These are phyloP conservation scores for Paxillus ammoniavirescens DNA, from an alignment of 768 basidiomycete species.

Conservation along the genomic window DNA sequence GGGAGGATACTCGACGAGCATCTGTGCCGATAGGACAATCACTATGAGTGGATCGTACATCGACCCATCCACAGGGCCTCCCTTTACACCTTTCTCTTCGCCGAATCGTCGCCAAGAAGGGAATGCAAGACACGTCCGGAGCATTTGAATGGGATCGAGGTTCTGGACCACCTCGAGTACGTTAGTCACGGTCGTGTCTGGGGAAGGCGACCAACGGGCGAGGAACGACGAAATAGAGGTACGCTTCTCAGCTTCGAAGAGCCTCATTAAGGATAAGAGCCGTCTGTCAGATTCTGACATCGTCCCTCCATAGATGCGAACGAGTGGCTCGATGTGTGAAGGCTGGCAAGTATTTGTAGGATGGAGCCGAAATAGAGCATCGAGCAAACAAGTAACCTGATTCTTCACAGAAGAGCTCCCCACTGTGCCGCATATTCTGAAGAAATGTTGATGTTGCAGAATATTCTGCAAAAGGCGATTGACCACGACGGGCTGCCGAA, in stretches of 20 bases:
- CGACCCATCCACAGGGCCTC: slow-evolving; percentile 32
- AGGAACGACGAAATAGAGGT: slow-evolving; percentile 65
- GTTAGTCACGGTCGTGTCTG: slow-evolving; percentile 40
- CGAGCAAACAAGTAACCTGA: slow-evolving; percentile 54
- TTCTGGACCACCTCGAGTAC: slow-evolving; percentile 66
- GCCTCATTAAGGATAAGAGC: slow-evolving; percentile 71
- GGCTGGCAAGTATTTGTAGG: slow-evolving; percentile 84
- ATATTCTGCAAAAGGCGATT: slow-evolving; percentile 77
- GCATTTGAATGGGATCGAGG: slow-evolving; percentile 64
- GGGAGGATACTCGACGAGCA: slow-evolving; percentile 59
- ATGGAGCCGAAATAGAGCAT: slow-evolving; percentile 69
- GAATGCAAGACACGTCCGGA: slow-evolving; percentile 71
- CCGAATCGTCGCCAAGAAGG: slow-evolving; percentile 61
- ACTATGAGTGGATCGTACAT: slow-evolving; percentile 84
- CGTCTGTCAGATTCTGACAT: slow-evolving; percentile 60
- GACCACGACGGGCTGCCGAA: slow-evolving; percentile 58
- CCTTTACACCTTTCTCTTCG: slow-evolving; percentile 29
- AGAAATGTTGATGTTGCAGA: slow-evolving; percentile 67
- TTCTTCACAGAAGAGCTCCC: slow-evolving; percentile 35
- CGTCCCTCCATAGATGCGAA: slow-evolving; percentile 73
- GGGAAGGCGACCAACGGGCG: slow-evolving; percentile 57
- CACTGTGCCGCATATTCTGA: slow-evolving; percentile 38
- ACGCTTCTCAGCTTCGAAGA: slow-evolving; percentile 74
- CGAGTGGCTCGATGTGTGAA: slow-evolving; percentile 76
- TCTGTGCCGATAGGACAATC: slow-evolving; percentile 61